These are phyloP conservation scores for Xylaria multiplex DNA, from an alignment of 2,329 filamentous ascomycete species.

Conservation along the genomic window DNA sequence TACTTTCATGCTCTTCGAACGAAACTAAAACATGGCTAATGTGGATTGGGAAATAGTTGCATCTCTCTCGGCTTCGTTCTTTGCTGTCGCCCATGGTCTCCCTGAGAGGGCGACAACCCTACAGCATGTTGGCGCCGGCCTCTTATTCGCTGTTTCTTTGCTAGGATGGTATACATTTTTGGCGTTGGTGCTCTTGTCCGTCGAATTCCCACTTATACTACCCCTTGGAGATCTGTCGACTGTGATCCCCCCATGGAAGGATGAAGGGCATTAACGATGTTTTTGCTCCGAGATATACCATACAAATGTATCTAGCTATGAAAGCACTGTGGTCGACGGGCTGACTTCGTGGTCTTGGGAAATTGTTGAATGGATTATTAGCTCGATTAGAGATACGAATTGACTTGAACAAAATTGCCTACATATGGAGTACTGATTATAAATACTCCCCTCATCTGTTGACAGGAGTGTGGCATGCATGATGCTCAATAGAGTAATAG, in stretches of 20 bases:
- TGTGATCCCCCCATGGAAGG: constrained; percentile 3
- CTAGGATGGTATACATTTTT: constrained; percentile 22
- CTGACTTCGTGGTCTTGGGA: background rate
- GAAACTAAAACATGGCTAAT: background rate
- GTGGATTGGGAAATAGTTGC: constrained; percentile 10
- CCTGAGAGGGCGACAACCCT: background rate
- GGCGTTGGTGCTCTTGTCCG: constrained; percentile 7
- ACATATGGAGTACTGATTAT: background rate
- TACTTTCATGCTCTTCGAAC: background rate
- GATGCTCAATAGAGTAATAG: no score
- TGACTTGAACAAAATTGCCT: background rate
- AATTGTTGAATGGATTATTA: background rate
- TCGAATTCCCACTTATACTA: constrained; percentile 18
- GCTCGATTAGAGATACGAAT: background rate
- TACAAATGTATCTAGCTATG: background rate
- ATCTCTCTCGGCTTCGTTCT: constrained; percentile 20
- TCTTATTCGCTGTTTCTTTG: constrained; percentile 14
- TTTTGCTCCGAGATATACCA: background rate
- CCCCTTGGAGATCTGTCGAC: constrained; percentile 21
- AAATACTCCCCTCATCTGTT: background rate
- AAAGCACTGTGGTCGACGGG: background rate
- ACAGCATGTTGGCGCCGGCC: constrained; percentile 17
- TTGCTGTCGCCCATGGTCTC: constrained; percentile 16
- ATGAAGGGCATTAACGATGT: background rate
- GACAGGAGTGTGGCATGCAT: background rate